Evolutionary conservation across 1,139 yeast species (phyloP).

Genomic region (Candida pseudoviswanathii): DNA sequence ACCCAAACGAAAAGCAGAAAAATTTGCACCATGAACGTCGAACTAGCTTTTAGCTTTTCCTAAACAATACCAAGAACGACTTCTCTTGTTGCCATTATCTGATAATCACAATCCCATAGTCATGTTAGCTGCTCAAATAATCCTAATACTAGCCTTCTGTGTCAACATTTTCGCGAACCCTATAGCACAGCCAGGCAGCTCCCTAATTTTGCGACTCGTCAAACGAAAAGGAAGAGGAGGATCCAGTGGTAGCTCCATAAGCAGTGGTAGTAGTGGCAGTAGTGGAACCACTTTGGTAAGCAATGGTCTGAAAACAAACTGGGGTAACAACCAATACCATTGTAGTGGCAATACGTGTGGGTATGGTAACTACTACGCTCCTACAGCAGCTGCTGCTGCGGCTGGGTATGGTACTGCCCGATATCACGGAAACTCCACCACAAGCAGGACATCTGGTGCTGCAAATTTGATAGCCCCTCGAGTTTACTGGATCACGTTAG

Average conservation of each 20-base stretch:
- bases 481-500: neutral
- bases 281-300: neutral
- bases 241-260: neutral
- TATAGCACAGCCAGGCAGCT: neutral
- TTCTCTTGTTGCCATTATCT: no score
- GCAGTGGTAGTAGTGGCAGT: neutral
- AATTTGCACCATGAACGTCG: no score
- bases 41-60: no score
- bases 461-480: neutral
- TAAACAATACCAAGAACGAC: no score
- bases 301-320: neutral
- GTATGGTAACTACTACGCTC: constrained; percentile 16
- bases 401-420: constrained; percentile 17
- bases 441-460: neutral
- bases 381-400: constrained; percentile 15
- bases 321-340: constrained; percentile 7
- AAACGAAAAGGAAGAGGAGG: neutral
- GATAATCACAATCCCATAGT: no score
- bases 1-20: no score
- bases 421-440: constrained; percentile 9
- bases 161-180: neutral
- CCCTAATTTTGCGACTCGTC: neutral
- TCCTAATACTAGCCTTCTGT: neutral
- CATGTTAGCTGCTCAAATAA: no score
- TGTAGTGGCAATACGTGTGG: constrained; percentile 12